A percentile compares a stretch with the other conserved stretches of the same genome.
These are phyloP conservation scores for Cruciata laevipes DNA, from an alignment of 257 asterid genomes.

Conservation along the genomic window DNA sequence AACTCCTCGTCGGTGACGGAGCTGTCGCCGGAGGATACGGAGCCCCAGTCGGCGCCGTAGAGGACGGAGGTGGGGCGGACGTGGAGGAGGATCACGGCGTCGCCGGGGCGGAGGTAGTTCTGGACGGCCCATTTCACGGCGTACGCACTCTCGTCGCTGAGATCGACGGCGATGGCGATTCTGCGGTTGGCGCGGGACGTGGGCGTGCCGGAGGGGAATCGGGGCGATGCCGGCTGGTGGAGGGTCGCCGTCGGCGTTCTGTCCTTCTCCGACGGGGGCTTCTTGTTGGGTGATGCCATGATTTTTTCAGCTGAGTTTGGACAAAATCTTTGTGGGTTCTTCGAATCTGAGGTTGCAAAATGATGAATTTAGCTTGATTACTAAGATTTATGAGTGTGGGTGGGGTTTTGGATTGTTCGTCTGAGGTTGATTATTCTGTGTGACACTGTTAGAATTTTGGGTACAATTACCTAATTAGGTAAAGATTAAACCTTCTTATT, in stretches of 20 bases:
- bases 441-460: conserved; percentile 2
- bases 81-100: conserved; percentile 67
- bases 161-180: conserved; percentile 72
- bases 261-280: conserved; percentile 31
- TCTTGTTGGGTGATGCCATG: conserved; percentile 45
- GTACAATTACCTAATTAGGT: conserved; percentile 3
- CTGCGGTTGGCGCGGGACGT: conserved; percentile 47
- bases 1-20: conserved; percentile 44
- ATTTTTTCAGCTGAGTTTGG: background rate
- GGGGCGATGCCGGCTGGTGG: conserved; percentile 67
- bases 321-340: background rate
- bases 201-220: conserved; percentile 46
- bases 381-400: background rate
- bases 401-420: background rate
- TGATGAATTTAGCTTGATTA: background rate
- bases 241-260: conserved; percentile 40
- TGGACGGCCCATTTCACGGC: conserved; percentile 74
- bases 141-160: conserved; percentile 67
- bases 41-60: conserved; percentile 71
- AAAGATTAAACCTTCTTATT: background rate
- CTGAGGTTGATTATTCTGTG: background rate
- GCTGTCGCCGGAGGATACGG: conserved; percentile 22
- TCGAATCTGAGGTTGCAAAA: background rate
- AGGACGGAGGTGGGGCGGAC: conserved; percentile 45
- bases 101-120: conserved; percentile 68